Evolutionary conservation across 331 rosid genomes (phyloP).

Genomic region (Saraca asoca): DNA sequence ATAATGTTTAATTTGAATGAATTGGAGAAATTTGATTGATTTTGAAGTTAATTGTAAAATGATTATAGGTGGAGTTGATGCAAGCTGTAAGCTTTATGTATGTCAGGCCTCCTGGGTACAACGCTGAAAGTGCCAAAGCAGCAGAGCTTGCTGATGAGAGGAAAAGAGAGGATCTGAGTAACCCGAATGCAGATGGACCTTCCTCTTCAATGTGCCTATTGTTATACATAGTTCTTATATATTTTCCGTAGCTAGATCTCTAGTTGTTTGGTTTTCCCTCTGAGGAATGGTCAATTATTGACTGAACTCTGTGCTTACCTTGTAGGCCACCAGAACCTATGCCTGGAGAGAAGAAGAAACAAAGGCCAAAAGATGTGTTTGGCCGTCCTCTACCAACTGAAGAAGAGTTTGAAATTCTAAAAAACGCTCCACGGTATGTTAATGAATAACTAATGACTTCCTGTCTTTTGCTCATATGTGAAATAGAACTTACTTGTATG

Average conservation of each 20-base stretch:
- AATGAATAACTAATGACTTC: neutral
- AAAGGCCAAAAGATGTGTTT: slow-evolving; percentile 87
- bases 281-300: neutral
- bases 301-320: slow-evolving; percentile 3
- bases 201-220: slow-evolving; percentile 56
- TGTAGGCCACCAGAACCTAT: slow-evolving; percentile 47
- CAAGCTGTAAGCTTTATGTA: slow-evolving; percentile 99
- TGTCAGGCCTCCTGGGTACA: slow-evolving; percentile 97
- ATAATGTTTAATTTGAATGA: neutral
- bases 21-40: neutral
- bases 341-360: slow-evolving; percentile 62
- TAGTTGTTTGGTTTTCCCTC: neutral
- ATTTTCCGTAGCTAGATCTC: neutral
- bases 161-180: slow-evolving; percentile 46
- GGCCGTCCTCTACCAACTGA: slow-evolving; percentile 93
- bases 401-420: slow-evolving; percentile 83
- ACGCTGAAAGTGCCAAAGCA: slow-evolving; percentile 91
- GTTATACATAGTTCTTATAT: slow-evolving; percentile 1
- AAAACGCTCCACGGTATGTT: slow-evolving; percentile 87
- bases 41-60: neutral
- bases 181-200: slow-evolving; percentile 42
- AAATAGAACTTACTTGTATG: neutral
- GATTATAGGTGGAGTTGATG: slow-evolving; percentile 77
- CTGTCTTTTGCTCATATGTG: neutral
- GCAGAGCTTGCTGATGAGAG: slow-evolving; percentile 81